Base-by-base conservation (phyloP, 2,329 filamentous ascomycete genomes). In the Fusarium sp. region DNA sequence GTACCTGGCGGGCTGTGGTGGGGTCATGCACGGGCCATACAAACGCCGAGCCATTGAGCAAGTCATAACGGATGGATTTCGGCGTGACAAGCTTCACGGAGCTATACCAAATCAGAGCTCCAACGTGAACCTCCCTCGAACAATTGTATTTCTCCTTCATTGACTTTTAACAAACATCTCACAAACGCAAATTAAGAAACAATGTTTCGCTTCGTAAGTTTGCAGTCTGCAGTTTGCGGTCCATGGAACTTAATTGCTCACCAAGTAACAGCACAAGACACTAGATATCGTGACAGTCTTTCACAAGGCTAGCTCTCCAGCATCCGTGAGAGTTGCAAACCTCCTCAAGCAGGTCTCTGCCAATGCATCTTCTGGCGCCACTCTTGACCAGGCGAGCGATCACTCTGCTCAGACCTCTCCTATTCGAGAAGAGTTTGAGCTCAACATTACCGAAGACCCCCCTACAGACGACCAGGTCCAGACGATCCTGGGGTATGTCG, bases 261-360 rank as follows among this genome's bases (percentile, higher is more conserved):
- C 56, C 8, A 42, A 43, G 43, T 30, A 55, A 28, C 76, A 94
- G 92, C 88, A 86, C 82, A 94, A 93, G 86, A 87, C 91, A 72
- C 87, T 93, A 80, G 94, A 98, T 84, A 93, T 97, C 72, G 89
- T 98, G 79, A 98, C 95, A 66, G 90, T 99, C 85, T 99, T 98
- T 86, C 94, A 98, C 87, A 92, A 93, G 81, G 88, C 95, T 61
- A 87, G 86, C 74, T 87, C 88, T 56, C 88, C 91, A 23, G 86
- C 91, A 69, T 98, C 94, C 5, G 84, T 88, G 53, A 89, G 91
- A 64, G 91, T 92, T 32, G 88, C 91, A 66, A 90, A 88, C 43
- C 83, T 97, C 55, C 88, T 98, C 65, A 97, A 96, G 83, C 90
- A 95, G 81, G 87, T 89, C 32, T 92, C 92, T 27, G 90, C 91